Base-by-base conservation (phyloP, 495 filamentous ascomycete genomes). In the Aspergillus egyptiacus region DNA sequence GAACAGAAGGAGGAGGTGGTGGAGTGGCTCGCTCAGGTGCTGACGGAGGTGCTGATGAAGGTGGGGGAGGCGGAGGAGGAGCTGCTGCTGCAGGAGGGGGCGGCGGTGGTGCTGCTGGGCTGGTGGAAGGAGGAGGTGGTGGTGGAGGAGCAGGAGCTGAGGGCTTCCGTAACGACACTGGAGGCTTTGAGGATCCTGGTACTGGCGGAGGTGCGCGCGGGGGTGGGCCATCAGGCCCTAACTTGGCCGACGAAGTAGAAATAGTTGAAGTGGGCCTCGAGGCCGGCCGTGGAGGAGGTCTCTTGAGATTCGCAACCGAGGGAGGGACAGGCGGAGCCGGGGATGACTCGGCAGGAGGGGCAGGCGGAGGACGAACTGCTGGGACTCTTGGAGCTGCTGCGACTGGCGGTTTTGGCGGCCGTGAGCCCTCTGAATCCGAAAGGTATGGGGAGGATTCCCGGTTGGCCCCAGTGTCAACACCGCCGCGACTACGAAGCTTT, bases 401-500 rank as follows among this genome's bases (percentile, higher is more conserved):
- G 36, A 63, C 58, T n/a, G 84, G 84, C 28, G 74, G 74, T 59
- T 74, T 84, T 1, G 81, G 80, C 17, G 71, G 75, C 35, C 59
- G 58, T 36, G 78, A 76, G n/a, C 74, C 74, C 54, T 94, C 88
- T 10, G 85, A 80, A 54, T 94, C 89, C 27, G 88, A 89, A 19
- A 84, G 70, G 58, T 95, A 93, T 44, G 86, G 77, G 18, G 89
- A 51, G 0, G 48, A 80, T 37, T 84, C 83, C 56, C 73, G 78
- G 59, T 74, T 84, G 55, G 89, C 90, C 64, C 91, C 91, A 10
- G 93, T 96, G 65, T 95, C 82, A 46, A 98, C 74, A 17, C 91
- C 93, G 20, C 86, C 90, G 9, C 87, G 82, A 68, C 89, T 96
- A 64, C 85, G 83, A 53, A 98, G 60, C 69, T 96, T 97, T 2